A percentile compares a stretch with the other conserved stretches of the same genome.
phyloP scores from a whole-genome alignment of 495 filamentous ascomycete species.

The Aspergillus kassunensis region DNA sequence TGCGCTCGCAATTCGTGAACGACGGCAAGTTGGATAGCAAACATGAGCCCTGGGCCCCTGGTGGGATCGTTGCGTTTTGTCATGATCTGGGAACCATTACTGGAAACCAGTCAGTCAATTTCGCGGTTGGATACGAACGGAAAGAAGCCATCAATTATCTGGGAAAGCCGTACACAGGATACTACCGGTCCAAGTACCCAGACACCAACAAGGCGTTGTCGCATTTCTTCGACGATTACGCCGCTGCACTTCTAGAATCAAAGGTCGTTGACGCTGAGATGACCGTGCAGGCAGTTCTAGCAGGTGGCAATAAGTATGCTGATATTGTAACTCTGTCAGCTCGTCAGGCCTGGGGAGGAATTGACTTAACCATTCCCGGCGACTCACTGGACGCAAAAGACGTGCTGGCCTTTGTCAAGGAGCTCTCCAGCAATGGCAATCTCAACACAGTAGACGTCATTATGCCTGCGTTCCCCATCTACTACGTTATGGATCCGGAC shows the following conservation, averaged over 20 bases:
- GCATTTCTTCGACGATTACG: conserved; percentile 45
- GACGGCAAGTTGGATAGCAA: conserved; percentile 19
- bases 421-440: conserved; percentile 50
- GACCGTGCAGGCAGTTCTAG: conserved; percentile 20
- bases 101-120: conserved; percentile 32
- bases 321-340: conserved; percentile 45
- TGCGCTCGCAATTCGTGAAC: conserved; percentile 24
- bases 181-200: conserved; percentile 35
- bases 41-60: conserved; percentile 24
- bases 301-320: conserved; percentile 42
- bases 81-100: conserved; percentile 41
- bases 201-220: conserved; percentile 30
- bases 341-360: conserved; percentile 47
- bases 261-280: conserved; percentile 32
- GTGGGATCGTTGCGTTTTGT: conserved; percentile 33
- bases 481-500: conserved; percentile 45
- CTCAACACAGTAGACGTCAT: conserved; percentile 53
- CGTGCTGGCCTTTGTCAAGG: conserved; percentile 49
- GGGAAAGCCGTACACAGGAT: conserved; percentile 40
- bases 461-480: conserved; percentile 47
- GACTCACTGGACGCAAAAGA: conserved; percentile 39
- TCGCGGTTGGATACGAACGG: conserved; percentile 46
- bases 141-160: conserved; percentile 47
- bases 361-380: conserved; percentile 43
- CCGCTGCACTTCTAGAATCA: conserved; percentile 32